Evolutionary conservation across 768 basidiomycete genomes (phyloP).

Genomic region (Leucogyrophana mollusca): DNA sequence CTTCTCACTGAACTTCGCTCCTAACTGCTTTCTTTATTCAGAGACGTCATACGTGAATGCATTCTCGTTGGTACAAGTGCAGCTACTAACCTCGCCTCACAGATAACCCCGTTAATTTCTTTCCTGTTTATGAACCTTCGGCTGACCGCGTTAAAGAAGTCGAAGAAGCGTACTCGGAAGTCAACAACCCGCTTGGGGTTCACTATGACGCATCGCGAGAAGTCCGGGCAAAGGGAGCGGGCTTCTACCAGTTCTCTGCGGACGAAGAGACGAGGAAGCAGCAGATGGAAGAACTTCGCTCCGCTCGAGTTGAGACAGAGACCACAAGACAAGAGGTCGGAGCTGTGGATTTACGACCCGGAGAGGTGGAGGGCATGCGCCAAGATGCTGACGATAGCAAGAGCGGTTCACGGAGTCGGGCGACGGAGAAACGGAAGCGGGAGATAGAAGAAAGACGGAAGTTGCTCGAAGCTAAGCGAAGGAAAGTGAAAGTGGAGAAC

Average conservation of each 20-base stretch:
- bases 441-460: constrained; percentile 66
- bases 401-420: constrained; percentile 41
- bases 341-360: constrained; percentile 58
- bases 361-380: constrained; percentile 79
- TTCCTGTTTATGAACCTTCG: constrained; percentile 86
- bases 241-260: constrained; percentile 86
- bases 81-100: constrained; percentile 7
- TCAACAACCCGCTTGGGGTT: constrained; percentile 61
- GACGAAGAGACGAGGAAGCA: constrained; percentile 76
- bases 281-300: constrained; percentile 82
- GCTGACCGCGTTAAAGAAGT: constrained; percentile 77
- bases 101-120: constrained; percentile 84
- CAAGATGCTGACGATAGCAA: constrained; percentile 29
- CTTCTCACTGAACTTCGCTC: constrained; percentile 3
- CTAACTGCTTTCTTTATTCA: constrained; percentile 22
- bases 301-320: constrained; percentile 70
- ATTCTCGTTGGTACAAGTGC: constrained; percentile 4
- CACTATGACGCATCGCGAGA: constrained; percentile 87
- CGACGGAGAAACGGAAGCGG: constrained; percentile 66
- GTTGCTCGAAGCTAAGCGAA: constrained; percentile 65
- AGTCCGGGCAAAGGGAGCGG: constrained; percentile 86
- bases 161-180: constrained; percentile 64
- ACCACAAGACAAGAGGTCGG: constrained; percentile 56
- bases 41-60: constrained; percentile 58
- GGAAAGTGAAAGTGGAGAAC: constrained; percentile 40